A percentile compares a stretch with the other conserved stretches of the same genome.
phyloP scores from a whole-genome alignment of 2,329 filamentous ascomycete genomes.

The Phaeomoniella chlamydospora region DNA sequence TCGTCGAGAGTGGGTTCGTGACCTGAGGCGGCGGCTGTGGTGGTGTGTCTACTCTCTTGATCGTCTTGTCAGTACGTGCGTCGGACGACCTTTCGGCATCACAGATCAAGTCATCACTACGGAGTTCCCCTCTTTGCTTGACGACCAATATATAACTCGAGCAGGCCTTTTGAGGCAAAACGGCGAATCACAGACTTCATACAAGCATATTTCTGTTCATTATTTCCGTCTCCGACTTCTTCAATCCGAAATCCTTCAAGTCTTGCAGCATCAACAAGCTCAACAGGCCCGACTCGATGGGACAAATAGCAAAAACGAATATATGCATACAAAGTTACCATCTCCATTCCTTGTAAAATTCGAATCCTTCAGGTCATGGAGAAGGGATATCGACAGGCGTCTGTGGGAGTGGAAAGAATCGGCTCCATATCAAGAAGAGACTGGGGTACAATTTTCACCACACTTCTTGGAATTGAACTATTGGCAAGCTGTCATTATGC shows the following conservation, averaged over 20 bases:
- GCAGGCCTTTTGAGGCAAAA: slow-evolving; percentile 47
- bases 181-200: slow-evolving; percentile 53
- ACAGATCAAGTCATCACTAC: slow-evolving; percentile 95
- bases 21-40: slow-evolving; percentile 77
- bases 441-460: slow-evolving; percentile 75
- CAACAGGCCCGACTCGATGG: slow-evolving; percentile 57
- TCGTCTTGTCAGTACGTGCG: slow-evolving; percentile 85
- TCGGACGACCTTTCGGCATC: slow-evolving; percentile 84
- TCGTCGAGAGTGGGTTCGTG: slow-evolving; percentile 68
- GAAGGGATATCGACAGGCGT: slow-evolving; percentile 70
- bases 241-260: slow-evolving; percentile 90
- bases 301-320: slow-evolving; percentile 51
- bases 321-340: slow-evolving; percentile 63
- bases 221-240: slow-evolving; percentile 80
- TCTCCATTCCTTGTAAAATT: slow-evolving; percentile 78
- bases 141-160: slow-evolving; percentile 77
- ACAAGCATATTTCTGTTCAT: slow-evolving; percentile 82
- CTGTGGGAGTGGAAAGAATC: slow-evolving; percentile 76
- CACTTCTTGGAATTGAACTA: slow-evolving; percentile 92
- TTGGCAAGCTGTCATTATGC: slow-evolving; percentile 92
- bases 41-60: slow-evolving; percentile 97
- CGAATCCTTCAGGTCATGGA: slow-evolving; percentile 76
- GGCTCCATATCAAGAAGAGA: slow-evolving; percentile 62
- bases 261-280: slow-evolving; percentile 82
- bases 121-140: slow-evolving; percentile 77